Conservation (phyloP, 2,329 filamentous ascomycete species). For the Trichoderma sp. region DNA sequence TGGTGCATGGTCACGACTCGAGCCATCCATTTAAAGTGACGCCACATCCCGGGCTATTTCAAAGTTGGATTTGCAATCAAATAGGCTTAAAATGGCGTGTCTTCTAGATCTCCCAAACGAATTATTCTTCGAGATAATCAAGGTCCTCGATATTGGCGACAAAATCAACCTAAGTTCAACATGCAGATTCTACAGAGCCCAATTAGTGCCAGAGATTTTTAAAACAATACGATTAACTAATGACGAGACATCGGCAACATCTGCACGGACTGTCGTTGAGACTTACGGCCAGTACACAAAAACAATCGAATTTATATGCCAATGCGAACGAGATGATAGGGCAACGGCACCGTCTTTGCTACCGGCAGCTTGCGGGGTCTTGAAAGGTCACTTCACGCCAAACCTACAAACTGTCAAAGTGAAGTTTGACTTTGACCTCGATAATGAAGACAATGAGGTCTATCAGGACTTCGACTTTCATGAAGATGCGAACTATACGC, state of each 20-base stretch:
- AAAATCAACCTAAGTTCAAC: neutral
- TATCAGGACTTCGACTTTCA: neutral
- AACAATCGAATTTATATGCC: neutral
- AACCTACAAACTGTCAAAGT: neutral
- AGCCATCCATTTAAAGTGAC: neutral
- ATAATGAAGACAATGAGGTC: neutral
- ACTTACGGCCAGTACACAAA: neutral
- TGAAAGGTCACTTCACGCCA: neutral
- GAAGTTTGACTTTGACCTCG: neutral
- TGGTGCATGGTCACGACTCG: neutral
- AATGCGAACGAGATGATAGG: neutral
- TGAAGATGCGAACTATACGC: neutral
- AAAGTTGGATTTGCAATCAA: neutral
- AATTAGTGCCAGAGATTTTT: neutral
- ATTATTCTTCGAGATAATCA: neutral
- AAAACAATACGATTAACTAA: neutral
- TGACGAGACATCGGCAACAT: neutral
- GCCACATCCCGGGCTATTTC: neutral
- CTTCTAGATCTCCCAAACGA: neutral
- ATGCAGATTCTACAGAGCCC: neutral
- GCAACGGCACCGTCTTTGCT: neutral
- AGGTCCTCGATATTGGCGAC: neutral
- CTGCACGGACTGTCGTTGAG: neutral
- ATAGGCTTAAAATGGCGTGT: neutral
- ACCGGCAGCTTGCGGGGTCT: neutral